These are phyloP conservation scores for Hippophae tibetana DNA, from an alignment of 306 rosid species.

Conservation along the genomic window DNA sequence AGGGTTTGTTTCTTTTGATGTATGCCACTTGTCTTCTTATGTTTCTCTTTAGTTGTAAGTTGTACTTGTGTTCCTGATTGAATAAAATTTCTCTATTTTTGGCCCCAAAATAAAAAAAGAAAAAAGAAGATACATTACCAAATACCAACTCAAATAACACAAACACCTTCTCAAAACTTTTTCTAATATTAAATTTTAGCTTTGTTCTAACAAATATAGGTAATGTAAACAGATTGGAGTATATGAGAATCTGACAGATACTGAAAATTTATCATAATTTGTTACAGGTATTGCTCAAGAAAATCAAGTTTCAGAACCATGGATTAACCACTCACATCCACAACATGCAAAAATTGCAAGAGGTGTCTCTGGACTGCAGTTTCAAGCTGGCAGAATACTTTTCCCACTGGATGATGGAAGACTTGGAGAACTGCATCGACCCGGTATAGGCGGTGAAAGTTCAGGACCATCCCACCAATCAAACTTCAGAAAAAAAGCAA, in stretches of 20 bases:
- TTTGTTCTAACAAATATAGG: background rate
- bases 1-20: no score
- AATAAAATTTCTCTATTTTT: no score
- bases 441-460: constrained; percentile 71
- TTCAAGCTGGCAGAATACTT: constrained; percentile 58
- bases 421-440: constrained; percentile 68
- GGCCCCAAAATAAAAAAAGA: no score
- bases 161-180: no score
- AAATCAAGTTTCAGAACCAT: constrained; percentile 36
- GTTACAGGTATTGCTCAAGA: constrained; percentile 38
- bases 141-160: no score
- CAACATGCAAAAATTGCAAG: constrained; percentile 69
- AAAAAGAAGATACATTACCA: no score
- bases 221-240: background rate
- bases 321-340: constrained; percentile 74
- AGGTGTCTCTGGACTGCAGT: constrained; percentile 58
- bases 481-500: constrained; percentile 39
- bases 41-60: no score
- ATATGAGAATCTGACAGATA: background rate
- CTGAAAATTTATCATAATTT: no score
- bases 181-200: no score
- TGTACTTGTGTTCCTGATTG: no score
- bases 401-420: constrained; percentile 73
- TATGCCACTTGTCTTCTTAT: no score
- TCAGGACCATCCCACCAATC: constrained; percentile 50